Base-by-base conservation (phyloP, 257 asterid genomes). In the Gynochthodes officinalis region DNA sequence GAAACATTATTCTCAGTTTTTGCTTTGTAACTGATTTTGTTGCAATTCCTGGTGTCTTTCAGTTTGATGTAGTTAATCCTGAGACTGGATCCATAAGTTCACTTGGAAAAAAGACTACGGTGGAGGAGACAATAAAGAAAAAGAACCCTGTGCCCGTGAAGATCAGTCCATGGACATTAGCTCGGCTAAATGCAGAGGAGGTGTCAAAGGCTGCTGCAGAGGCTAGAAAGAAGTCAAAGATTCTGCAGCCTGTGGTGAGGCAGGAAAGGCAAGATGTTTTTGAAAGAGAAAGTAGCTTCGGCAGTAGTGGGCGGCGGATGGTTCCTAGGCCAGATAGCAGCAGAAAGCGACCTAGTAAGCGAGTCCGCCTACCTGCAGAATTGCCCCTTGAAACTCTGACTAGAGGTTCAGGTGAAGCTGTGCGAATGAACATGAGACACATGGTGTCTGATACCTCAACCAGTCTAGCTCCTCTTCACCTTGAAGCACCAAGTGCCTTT, bases 201-300 rank as follows among this genome's bases (percentile, higher is more conserved):
- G 97, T 92, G 18, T 76, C 99, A 2, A 92, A 90, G 75, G 97
- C 96, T 27, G 99, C 99, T 76, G 97, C 98, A 15, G 99, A 95
- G 81, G 96, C 98, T 12, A 84, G 98, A 67, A 92, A 85, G 80
- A 92, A 86, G 82, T 95, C 99, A 39, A 95, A 89, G 83, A 84
- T 90, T 64, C 78, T 89, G 61, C 93, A 90, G 67, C 98, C 98
- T 16, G 84, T 95, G 0, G 62, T 48, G 39, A 85, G 95, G 73
- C 87, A 71, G 30, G 88, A 89, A 71, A 37, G 84, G 1, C 82
- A 79, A 43, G 84, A 77, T 9, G 59, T 78, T 25, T 80, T 42
- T 1, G 98, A 88, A 73, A 86, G 86, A 32, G 95, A 84, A 75
- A 82, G 86, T 85, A 91, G 92, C 71, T 64, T 84, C 25, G 91